These are phyloP conservation scores for Termitomyces sp. DNA, from an alignment of 768 basidiomycete genomes.

Conservation along the genomic window DNA sequence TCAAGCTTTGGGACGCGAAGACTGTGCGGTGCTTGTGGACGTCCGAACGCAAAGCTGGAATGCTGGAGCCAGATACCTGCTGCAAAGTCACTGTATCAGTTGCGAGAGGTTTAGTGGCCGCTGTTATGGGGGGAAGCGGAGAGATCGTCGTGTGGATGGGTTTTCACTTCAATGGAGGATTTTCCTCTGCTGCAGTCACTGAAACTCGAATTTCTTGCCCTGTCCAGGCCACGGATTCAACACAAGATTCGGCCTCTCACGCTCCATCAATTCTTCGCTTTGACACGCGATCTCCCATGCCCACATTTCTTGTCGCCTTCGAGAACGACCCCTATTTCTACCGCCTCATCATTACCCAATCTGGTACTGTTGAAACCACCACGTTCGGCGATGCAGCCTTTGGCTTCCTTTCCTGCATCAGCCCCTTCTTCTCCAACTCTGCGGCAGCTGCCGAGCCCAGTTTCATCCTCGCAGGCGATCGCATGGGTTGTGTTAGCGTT, in stretches of 20 bases:
- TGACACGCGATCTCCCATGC: slow-evolving; percentile 22
- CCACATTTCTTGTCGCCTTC: slow-evolving; percentile 50
- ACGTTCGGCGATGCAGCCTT: slow-evolving; percentile 51
- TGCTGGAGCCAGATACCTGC: slow-evolving; percentile 44
- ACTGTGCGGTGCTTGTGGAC: slow-evolving; percentile 60
- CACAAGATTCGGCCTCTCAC: slow-evolving; percentile 14
- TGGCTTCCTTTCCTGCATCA: slow-evolving; percentile 47
- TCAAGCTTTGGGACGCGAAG: slow-evolving; percentile 73
- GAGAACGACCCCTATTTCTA: slow-evolving; percentile 49
- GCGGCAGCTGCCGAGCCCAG: slow-evolving; percentile 31
- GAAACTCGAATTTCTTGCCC: slow-evolving; percentile 36
- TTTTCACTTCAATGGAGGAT: slow-evolving; percentile 15
- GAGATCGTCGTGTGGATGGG: slow-evolving; percentile 55
- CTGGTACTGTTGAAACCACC: slow-evolving; percentile 27
- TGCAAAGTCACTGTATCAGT: slow-evolving; percentile 45
- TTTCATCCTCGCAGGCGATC: slow-evolving; percentile 64
- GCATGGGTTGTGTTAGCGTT: slow-evolving; percentile 58
- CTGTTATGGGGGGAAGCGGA: slow-evolving; percentile 52
- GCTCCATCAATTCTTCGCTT: slow-evolving; percentile 17
- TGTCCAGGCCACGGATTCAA: slow-evolving; percentile 9
- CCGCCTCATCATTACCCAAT: slow-evolving; percentile 36
- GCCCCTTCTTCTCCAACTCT: slow-evolving; percentile 40
- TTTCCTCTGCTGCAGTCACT: slow-evolving; percentile 16
- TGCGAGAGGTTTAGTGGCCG: slow-evolving; percentile 41
- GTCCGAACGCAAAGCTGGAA: slow-evolving; percentile 34